Conservation (phyloP, 2,329 filamentous ascomycete species). For the Emericellopsis cladophorae region DNA sequence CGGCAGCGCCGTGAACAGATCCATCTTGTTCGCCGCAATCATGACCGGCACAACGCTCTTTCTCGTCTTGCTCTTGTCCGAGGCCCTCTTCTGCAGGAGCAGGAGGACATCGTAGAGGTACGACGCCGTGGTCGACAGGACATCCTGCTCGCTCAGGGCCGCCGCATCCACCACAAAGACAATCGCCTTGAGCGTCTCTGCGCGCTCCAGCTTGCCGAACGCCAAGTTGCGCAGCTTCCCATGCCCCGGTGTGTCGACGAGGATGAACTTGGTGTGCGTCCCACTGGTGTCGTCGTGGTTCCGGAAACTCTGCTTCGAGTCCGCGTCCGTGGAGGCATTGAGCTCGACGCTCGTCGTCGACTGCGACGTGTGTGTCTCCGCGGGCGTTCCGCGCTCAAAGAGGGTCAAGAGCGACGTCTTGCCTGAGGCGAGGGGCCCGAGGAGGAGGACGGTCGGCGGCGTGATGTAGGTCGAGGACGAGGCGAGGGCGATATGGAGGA, state of each 20-base stretch:
- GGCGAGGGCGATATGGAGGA: slow-evolving; percentile 68
- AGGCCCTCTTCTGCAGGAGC: slow-evolving; percentile 59
- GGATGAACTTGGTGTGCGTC: slow-evolving; percentile 55
- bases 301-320: slow-evolving; percentile 30
- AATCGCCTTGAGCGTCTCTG: slow-evolving; percentile 51
- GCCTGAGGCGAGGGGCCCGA: slow-evolving; percentile 71
- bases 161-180: slow-evolving; percentile 86
- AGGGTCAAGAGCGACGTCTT: slow-evolving; percentile 84
- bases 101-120: slow-evolving; percentile 90
- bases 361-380: slow-evolving; percentile 44
- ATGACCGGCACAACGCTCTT: slow-evolving; percentile 51
- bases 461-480: slow-evolving; percentile 49
- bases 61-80: slow-evolving; percentile 14
- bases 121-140: slow-evolving; percentile 59
- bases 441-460: slow-evolving; percentile 65
- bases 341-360: slow-evolving; percentile 38
- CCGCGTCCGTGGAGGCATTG: slow-evolving; percentile 33
- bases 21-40: slow-evolving; percentile 87
- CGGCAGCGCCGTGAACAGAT: slow-evolving; percentile 87
- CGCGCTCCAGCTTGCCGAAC: slow-evolving; percentile 32
- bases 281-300: slow-evolving; percentile 43
- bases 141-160: slow-evolving; percentile 43
- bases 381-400: slow-evolving; percentile 41
- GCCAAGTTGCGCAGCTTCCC: slow-evolving; percentile 76
- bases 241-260: slow-evolving; percentile 89